Base-by-base conservation (phyloP, 2,329 filamentous ascomycete genomes). In the Metarhizium anisopliae region DNA sequence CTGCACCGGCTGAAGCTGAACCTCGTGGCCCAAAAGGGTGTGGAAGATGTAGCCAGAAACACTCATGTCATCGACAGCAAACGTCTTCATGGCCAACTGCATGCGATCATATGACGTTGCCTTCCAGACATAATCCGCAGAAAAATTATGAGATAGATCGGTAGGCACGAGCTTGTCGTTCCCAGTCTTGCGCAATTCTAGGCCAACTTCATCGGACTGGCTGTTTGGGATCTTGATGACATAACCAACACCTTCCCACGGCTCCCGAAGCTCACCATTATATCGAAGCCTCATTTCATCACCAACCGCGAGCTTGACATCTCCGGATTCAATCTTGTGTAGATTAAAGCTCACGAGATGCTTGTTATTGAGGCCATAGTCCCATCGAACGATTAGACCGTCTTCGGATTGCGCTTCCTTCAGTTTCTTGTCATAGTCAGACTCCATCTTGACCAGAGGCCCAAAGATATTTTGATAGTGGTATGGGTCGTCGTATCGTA, bases 201-300 rank as follows among this genome's bases (percentile, higher is more conserved):
- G 87, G 10, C 89, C 95, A 53, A 99, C 94, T 70, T 99, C 93
- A 66, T 99, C 94, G 14, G 92, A 96, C 75, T 96, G 91, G 72
- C 97, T 97, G 79, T 99, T 97, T 25, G 94, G 95, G 58, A 99
- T 97, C 76, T 99, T 99, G 76, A 97, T 92, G 59, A 99, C 94
- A 71, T 99, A 99, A 61, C 94, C 94, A 38, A 99, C 94, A 42
- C 94, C 94, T 70, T 99, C 94, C 94, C 94, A 99, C 57, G 90
- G 84, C 14, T 89, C 82, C 47, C 92, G 89, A 52, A 99, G 78
- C 71, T 97, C 94, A 62, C 95, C 94, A 62, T 90, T 95, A 74
- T 99, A 99, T 63, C 94, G 90, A 60, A 99, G 78, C 47, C 94
- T 88, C 94, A 99, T 99, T 71, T 99, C 94, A 67, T 99, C 94